These are phyloP conservation scores for Royoungia palumana DNA, from an alignment of 768 basidiomycete genomes.

Conservation along the genomic window DNA sequence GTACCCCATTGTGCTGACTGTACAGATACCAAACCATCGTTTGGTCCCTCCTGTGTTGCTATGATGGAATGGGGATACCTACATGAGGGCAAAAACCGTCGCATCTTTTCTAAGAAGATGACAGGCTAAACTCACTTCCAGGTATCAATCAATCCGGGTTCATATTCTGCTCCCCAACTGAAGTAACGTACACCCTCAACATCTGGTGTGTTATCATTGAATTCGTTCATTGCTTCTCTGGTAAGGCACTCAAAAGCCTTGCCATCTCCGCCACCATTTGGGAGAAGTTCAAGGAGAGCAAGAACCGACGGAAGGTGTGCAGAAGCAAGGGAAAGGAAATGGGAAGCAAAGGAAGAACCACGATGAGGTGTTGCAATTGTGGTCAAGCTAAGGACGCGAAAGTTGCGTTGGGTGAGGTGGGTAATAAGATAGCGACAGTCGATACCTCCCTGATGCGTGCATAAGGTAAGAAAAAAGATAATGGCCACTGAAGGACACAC, in stretches of 20 bases:
- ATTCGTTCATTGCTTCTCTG: constrained; percentile 76
- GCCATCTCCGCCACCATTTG: constrained; percentile 93
- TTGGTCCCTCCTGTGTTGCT: constrained; percentile 82
- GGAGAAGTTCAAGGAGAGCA: constrained; percentile 74
- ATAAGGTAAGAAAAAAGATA: background rate
- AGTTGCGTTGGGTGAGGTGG: constrained; percentile 71
- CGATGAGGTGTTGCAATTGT: constrained; percentile 95
- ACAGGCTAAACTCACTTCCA: constrained; percentile 53
- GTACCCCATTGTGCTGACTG: constrained; percentile 91
- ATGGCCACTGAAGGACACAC: constrained; percentile 40
- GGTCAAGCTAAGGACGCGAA: constrained; percentile 82
- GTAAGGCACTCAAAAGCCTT: constrained; percentile 90
- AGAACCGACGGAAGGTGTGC: constrained; percentile 66
- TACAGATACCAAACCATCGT: constrained; percentile 91
- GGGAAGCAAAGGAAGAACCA: constrained; percentile 91
- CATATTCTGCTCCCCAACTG: constrained; percentile 91
- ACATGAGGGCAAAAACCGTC: background rate
- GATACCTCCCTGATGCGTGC: constrained; percentile 72
- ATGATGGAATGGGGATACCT: constrained; percentile 78
- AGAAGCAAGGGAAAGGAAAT: constrained; percentile 74
- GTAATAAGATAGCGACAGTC: constrained; percentile 90
- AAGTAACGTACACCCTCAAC: constrained; percentile 80
- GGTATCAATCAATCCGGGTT: constrained; percentile 87
- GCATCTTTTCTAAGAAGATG: background rate
- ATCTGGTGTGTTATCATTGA: constrained; percentile 86